Base-by-base conservation (phyloP, 257 asterid species). In the Ocimum tenuiflorum region DNA sequence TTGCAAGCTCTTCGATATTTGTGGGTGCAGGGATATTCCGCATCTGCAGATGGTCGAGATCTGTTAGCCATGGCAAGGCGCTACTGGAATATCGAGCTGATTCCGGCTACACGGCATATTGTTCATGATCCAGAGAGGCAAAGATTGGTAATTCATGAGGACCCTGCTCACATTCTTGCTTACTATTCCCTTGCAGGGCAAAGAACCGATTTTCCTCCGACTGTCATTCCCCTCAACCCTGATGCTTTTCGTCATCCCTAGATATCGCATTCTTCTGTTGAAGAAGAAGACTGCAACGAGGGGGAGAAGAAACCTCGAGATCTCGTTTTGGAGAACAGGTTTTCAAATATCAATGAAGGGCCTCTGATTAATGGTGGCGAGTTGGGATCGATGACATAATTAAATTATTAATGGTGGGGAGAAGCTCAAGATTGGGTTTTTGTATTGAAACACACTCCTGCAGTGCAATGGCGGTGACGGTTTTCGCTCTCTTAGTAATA, bases 11-110 rank as follows among this genome's bases (percentile, higher is more conserved):
- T 91, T 31, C 71, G 89, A 73, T 91, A 86, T 58, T 72, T 88
- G 68, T 86, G 97, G 97, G 97, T 86, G 70, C 97, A 91, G 72
- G 97, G 96, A n/a, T 88, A 84, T 19, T 53, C 74, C 54, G 74
- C 82, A 31, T 80, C 87, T 31, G 60, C 47, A 12, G 17, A 67
- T 73, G 88, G 89, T 19, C 70, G 60, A n/a, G 82, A 80, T 54
- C 81, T 91, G 8, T 60, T 74, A 18, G 72, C 72, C 3, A 88
- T 86, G 97, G 82, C 69, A 17, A 81, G 94, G 31, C 91, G 84
- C 0, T 55, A 75, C 74, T 91, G 97, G 97, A 88, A 85, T 63
- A 82, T 85, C 12, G 96, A 91, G 78, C 50, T 91, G 79, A 91
- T 91, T 19, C 96, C 91, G 14, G 71, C 94, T 7, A 80, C 86